Evolutionary conservation across 495 filamentous ascomycete species (phyloP).

Genomic region (Hapsidospora chrysogenum): DNA sequence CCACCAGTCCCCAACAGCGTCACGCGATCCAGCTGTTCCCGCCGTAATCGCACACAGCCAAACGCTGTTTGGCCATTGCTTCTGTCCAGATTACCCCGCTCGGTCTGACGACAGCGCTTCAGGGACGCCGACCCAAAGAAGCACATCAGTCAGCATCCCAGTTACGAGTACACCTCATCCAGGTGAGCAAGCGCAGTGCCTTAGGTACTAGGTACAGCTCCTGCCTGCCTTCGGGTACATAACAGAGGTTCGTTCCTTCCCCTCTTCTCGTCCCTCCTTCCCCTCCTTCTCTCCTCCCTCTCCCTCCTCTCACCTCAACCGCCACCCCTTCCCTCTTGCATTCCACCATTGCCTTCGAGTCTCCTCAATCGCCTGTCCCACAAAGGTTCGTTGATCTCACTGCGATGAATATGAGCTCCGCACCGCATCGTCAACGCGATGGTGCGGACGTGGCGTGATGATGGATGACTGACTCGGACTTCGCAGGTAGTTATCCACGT

Average conservation of each 20-base stretch:
- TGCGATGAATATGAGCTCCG: slow-evolving; percentile 2
- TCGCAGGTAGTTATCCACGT: too few relatives aligned
- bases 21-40: background rate
- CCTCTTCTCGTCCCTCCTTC: background rate
- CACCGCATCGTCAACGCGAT: too few relatives aligned
- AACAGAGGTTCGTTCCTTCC: too few relatives aligned
- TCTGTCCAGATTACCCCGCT: slow-evolving; percentile 16
- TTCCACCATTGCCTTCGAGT: slow-evolving; percentile 3
- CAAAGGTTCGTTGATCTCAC: slow-evolving; percentile 4
- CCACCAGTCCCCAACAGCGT: too few relatives aligned
- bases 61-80: background rate
- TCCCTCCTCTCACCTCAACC: background rate
- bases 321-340: background rate
- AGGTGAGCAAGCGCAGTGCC: too few relatives aligned
- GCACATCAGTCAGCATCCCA: slow-evolving; percentile 1
- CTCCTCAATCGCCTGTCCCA: too few relatives aligned
- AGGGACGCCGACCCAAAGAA: slow-evolving; percentile 6
- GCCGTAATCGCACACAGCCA: background rate
- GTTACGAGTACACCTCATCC: too few relatives aligned
- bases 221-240: too few relatives aligned
- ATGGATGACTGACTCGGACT: too few relatives aligned
- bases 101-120: slow-evolving; percentile 15
- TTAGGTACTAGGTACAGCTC: too few relatives aligned
- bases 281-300: background rate
- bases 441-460: too few relatives aligned